Percentiles rank a stretch among this genome's conserved stretches.
These are phyloP conservation scores for Leucocoprinus sp. DNA, from an alignment of 768 basidiomycete species.

Conservation along the genomic window DNA sequence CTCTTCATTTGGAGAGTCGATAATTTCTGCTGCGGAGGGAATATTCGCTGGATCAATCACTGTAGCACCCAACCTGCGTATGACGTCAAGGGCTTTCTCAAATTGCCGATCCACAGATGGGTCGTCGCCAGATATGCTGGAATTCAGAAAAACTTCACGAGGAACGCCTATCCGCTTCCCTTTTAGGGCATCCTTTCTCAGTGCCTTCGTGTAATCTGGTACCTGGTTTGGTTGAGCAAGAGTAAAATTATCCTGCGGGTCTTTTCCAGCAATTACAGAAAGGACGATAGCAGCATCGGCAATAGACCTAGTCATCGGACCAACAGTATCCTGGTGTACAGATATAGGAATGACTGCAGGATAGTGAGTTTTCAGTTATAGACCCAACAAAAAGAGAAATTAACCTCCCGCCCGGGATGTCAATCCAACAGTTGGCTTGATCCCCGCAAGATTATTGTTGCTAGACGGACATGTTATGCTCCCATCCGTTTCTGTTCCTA, in stretches of 20 bases:
- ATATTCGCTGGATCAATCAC: conserved; percentile 59
- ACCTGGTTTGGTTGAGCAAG: conserved; percentile 41
- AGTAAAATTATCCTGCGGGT: conserved; percentile 47
- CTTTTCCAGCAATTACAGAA: conserved; percentile 45
- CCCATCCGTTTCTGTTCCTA: conserved; percentile 46
- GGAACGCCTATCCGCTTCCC: conserved; percentile 52
- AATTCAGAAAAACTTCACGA: conserved; percentile 28
- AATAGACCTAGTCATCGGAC: conserved; percentile 46
- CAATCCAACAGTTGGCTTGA: conserved; percentile 53
- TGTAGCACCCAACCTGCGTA: conserved; percentile 35
- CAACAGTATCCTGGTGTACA: conserved; percentile 49
- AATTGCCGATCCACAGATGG: conserved; percentile 30
- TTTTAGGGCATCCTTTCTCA: conserved; percentile 36
- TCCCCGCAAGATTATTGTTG: conserved; percentile 47
- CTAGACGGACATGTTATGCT: conserved; percentile 46
- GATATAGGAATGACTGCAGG: conserved; percentile 48
- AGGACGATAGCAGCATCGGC: conserved; percentile 49
- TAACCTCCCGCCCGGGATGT: conserved; percentile 53
- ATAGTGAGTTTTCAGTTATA: not conserved
- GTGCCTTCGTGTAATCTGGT: conserved; percentile 48
- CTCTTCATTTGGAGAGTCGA: conserved; percentile 41
- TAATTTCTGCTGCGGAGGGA: conserved; percentile 43
- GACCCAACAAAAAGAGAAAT: conserved; percentile 1
- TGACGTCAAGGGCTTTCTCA: conserved; percentile 27
- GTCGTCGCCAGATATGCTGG: conserved; percentile 24